Conservation (phyloP, 345 rosid species). For the Nasturtium officinale region DNA sequence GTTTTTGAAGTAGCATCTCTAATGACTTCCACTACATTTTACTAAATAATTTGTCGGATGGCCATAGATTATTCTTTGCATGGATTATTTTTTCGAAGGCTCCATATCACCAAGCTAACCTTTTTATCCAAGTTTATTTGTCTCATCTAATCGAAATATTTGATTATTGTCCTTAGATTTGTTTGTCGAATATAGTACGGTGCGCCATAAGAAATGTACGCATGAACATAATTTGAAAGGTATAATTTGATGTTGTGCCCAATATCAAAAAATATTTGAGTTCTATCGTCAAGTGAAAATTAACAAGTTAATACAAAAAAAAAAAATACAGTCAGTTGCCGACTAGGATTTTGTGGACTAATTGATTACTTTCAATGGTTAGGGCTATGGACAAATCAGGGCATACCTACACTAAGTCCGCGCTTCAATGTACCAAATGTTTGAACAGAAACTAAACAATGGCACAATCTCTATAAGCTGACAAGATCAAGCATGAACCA, state of each 20-base stretch:
- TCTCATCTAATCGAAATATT: too few species aligned
- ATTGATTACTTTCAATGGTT: not conserved
- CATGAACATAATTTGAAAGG: too few species aligned
- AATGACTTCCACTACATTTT: too few species aligned
- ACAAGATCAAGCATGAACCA: too few species aligned
- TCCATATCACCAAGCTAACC: too few species aligned
- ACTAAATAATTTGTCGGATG: too few species aligned
- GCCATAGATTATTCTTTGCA: too few species aligned
- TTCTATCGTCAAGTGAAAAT: not conserved
- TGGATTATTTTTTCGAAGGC: too few species aligned
- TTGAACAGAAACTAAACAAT: not conserved
- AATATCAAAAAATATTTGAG: not conserved
- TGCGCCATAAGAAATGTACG: not conserved
- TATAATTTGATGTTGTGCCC: too few species aligned
- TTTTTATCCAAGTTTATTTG: too few species aligned
- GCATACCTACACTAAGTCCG: not conserved
- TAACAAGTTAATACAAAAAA: not conserved
- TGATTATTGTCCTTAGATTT: too few species aligned
- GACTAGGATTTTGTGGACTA: not conserved
- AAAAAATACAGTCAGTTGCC: not conserved
- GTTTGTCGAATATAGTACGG: not conserved
- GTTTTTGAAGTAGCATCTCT: too few species aligned
- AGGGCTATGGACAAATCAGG: not conserved
- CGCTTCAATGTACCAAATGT: not conserved
- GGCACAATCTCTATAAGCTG: not conserved